A percentile compares a stretch with the other conserved stretches of the same genome.
Evolutionary conservation across 495 filamentous ascomycete genomes (phyloP).

Genomic region (Oidiodendron maius): DNA sequence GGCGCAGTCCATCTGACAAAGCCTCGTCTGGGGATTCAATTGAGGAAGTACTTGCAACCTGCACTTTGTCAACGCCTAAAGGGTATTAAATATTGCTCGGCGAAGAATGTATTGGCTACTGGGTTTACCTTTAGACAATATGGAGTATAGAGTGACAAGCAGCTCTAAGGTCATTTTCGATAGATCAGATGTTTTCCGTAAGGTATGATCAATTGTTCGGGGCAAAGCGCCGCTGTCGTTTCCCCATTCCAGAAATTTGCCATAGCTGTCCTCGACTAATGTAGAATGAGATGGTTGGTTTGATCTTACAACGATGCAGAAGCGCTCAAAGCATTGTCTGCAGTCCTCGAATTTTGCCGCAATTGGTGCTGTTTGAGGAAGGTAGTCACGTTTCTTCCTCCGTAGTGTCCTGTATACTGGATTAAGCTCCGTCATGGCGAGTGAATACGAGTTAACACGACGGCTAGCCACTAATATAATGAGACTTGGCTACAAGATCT

Average conservation of each 20-base stretch:
- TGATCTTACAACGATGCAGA: constrained; percentile 10
- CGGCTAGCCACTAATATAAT: neutral
- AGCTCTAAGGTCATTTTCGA: neutral
- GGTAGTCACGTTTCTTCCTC: neutral
- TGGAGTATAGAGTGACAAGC: constrained; percentile 9
- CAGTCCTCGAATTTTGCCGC: constrained; percentile 22
- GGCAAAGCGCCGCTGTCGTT: constrained; percentile 16
- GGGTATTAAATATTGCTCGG: constrained; percentile 10
- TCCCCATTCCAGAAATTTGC: constrained; percentile 14
- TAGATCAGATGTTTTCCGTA: constrained; percentile 5
- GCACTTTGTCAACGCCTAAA: neutral
- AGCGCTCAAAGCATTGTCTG: constrained; percentile 6
- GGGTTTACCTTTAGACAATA: constrained; percentile 2
- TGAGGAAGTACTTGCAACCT: neutral
- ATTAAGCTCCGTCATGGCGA: neutral
- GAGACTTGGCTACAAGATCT: neutral
- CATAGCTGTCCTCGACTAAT: constrained; percentile 4
- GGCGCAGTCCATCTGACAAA: neutral
- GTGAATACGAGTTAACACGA: neutral
- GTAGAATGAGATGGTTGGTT: constrained; percentile 7
- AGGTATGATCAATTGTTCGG: constrained; percentile 13
- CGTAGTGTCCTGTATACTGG: neutral
- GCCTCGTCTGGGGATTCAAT: constrained; percentile 8
- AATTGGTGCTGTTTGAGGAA: constrained; percentile 10
- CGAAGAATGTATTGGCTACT: neutral